These are phyloP conservation scores for Cunninghamia lanceolata DNA, from an alignment of 75 land plant genomes.

Conservation along the genomic window DNA sequence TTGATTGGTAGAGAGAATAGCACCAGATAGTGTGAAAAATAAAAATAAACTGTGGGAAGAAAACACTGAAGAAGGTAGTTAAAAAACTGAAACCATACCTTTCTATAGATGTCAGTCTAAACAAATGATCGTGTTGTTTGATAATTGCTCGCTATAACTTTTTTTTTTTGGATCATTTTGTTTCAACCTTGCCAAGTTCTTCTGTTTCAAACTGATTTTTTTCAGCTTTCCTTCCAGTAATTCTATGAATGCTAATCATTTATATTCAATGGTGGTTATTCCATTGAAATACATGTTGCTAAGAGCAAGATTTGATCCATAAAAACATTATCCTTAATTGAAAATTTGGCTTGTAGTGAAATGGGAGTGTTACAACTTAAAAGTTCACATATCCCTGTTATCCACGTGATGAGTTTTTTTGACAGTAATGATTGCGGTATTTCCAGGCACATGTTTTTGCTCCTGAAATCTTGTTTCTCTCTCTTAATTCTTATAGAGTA, in stretches of 20 bases:
- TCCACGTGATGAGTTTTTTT: neutral
- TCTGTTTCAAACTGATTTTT: neutral
- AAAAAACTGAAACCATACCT: neutral
- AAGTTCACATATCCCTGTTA: neutral
- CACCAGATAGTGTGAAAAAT: too few relatives aligned
- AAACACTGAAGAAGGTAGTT: neutral
- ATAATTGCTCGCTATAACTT: neutral
- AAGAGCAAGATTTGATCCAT: neutral
- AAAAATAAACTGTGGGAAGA: neutral
- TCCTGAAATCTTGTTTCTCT: neutral
- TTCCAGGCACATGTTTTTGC: neutral
- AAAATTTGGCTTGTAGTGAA: neutral
- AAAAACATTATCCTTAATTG: neutral
- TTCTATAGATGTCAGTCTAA: neutral
- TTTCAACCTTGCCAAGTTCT: neutral
- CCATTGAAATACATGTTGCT: neutral
- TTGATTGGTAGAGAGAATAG: too few relatives aligned
- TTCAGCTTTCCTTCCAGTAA: neutral
- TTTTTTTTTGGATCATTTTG: neutral
- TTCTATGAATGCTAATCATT: neutral
- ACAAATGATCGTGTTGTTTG: neutral
- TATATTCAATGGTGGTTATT: neutral
- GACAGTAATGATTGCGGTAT: neutral
- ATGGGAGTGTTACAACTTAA: neutral
- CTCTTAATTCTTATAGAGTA: neutral